phyloP scores from a whole-genome alignment of 345 rosid species.

The Pugionium cornutum region DNA sequence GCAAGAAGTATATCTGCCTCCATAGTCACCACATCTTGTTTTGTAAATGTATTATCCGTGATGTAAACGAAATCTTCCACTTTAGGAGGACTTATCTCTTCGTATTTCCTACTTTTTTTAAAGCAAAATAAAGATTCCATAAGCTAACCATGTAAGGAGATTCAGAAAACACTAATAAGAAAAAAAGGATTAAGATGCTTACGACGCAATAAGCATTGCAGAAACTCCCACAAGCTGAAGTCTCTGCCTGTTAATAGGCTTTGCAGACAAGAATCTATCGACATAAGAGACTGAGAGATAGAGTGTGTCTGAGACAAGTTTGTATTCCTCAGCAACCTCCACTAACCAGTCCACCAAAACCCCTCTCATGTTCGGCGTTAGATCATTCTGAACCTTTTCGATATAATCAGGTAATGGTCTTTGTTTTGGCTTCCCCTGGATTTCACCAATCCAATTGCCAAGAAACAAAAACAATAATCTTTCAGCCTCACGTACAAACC shows the following conservation, averaged over 20 bases:
- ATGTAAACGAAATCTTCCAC: slow-evolving; percentile 63
- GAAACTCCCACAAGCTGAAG: slow-evolving; percentile 78
- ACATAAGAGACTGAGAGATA: slow-evolving; percentile 52
- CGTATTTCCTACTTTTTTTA: slow-evolving; percentile 56
- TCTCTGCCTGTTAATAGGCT: slow-evolving; percentile 48
- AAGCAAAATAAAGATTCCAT: slow-evolving; percentile 11
- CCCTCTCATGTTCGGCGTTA: slow-evolving; percentile 65
- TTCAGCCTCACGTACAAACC: not conserved
- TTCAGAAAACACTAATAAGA: not conserved
- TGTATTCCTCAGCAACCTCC: slow-evolving; percentile 68
- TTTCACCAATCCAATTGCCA: slow-evolving; percentile 8
- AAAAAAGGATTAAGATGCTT: slow-evolving; percentile 40
- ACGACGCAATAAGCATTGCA: slow-evolving; percentile 81
- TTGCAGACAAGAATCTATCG: slow-evolving; percentile 59
- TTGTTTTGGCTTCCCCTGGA: slow-evolving; percentile 52
- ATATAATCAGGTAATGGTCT: slow-evolving; percentile 63
- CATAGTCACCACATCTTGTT: slow-evolving; percentile 60
- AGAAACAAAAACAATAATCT: not conserved
- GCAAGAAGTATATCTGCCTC: slow-evolving; percentile 59
- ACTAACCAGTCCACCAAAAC: slow-evolving; percentile 75
- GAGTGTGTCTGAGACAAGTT: slow-evolving; percentile 57
- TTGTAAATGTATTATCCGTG: slow-evolving; percentile 63
- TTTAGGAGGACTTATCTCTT: slow-evolving; percentile 64
- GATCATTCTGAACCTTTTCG: slow-evolving; percentile 62
- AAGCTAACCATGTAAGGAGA: slow-evolving; percentile 4